phyloP scores from a whole-genome alignment of 2,329 filamentous ascomycete species.

The Immersiporthe knoxdaviesiana region DNA sequence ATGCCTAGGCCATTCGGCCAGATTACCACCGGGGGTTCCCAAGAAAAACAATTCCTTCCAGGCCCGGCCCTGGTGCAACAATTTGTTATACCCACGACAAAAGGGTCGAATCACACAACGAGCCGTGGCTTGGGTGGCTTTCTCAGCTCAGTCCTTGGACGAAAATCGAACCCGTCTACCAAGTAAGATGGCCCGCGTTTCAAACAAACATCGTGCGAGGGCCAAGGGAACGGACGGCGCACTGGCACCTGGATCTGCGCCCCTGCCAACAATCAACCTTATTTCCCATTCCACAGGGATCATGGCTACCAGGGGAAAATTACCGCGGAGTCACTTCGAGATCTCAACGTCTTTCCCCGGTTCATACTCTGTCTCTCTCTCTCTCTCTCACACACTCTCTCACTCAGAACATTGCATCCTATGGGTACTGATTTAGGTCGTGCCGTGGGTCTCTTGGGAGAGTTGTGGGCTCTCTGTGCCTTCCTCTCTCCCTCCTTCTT shows the following conservation, averaged over 20 bases:
- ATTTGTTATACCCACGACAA: not conserved
- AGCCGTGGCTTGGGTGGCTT: slow-evolving; percentile 6
- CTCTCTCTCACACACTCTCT: not conserved
- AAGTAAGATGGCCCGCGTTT: slow-evolving; percentile 15
- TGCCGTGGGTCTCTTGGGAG: not conserved
- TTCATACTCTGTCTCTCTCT: no score
- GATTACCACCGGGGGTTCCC: not conserved
- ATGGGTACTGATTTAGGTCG: not conserved
- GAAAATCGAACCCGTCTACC: not conserved
- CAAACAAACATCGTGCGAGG: slow-evolving; percentile 11
- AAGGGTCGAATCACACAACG: not conserved
- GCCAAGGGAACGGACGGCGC: not conserved
- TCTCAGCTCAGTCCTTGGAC: not conserved
- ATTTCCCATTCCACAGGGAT: slow-evolving; percentile 18
- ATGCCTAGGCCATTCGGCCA: slow-evolving; percentile 5
- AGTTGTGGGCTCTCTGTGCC: not conserved
- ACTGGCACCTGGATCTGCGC: slow-evolving; percentile 8
- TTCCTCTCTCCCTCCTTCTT: no score
- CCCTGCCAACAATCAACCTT: slow-evolving; percentile 19
- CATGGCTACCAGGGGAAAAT: not conserved
- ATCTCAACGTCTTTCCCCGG: not conserved
- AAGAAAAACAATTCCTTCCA: not conserved
- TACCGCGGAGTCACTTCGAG: not conserved
- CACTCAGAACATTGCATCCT: not conserved
- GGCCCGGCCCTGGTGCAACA: not conserved